Conservation (phyloP, 805 yeast species). For the Barnettozyma salicaria region DNA sequence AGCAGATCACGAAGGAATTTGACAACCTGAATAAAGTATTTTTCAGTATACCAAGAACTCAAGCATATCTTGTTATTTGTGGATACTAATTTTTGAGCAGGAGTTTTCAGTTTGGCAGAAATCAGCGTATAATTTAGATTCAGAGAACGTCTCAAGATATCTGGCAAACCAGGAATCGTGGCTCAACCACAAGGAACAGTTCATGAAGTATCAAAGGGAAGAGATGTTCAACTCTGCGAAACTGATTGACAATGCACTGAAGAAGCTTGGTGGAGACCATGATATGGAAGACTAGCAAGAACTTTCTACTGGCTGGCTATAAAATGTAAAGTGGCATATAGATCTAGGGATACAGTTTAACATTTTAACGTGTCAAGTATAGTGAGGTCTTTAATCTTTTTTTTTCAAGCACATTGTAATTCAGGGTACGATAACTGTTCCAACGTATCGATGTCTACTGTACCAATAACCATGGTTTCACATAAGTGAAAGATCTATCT, state of each 20-base stretch:
- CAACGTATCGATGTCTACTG: too few species aligned
- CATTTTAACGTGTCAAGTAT: too few species aligned
- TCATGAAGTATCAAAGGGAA: conserved; percentile 15
- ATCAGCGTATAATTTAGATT: conserved; percentile 21
- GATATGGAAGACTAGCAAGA: not conserved
- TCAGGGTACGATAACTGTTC: too few species aligned
- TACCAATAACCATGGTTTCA: too few species aligned
- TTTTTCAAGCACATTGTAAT: too few species aligned
- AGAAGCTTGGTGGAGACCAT: conserved; percentile 11
- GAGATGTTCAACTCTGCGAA: conserved; percentile 23
- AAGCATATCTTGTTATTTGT: not conserved
- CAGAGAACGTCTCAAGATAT: conserved; percentile 17
- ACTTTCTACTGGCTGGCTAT: too few species aligned
- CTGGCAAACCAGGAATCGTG: conserved; percentile 20
- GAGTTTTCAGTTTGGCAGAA: conserved; percentile 26
- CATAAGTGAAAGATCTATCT: too few species aligned
- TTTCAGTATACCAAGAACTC: not conserved
- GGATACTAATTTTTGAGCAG: conserved; percentile 10
- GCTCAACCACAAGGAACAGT: conserved; percentile 20
- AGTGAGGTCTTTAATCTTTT: too few species aligned
- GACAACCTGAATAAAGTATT: conserved; percentile 20
- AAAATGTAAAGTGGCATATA: too few species aligned
- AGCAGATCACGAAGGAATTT: conserved; percentile 18
- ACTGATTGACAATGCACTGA: conserved; percentile 21
- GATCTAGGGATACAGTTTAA: too few species aligned